Evolutionary conservation across 306 rosid species (phyloP).

Genomic region (peach (Prunus persica)): Prunus_persica_NCBIv2 NC_034012.1:17965001-17965500

Average conservation of each 20-base stretch:
- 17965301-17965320: not conserved
- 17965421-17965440: slow-evolving; percentile 67
- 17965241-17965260: not conserved
- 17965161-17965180: slow-evolving; percentile 74
- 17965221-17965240: not conserved
- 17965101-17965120: slow-evolving; percentile 92
- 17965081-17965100: slow-evolving; percentile 93
- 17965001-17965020: not conserved
- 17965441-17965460: slow-evolving; percentile 15
- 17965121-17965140: slow-evolving; percentile 82
- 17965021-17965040: slow-evolving; percentile 69
- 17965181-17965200: slow-evolving; percentile 61
- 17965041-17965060: slow-evolving; percentile 86
- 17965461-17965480: not conserved
- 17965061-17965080: slow-evolving; percentile 78
- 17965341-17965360: slow-evolving; percentile 99
- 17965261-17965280: not conserved
- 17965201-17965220: slow-evolving; percentile 2
- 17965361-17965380: slow-evolving; percentile 93
- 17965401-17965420: slow-evolving; percentile 93
- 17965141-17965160: slow-evolving; percentile 89
- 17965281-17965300: not conserved
- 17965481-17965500: not conserved
- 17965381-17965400: slow-evolving; percentile 67
- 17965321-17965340: slow-evolving; percentile 59